Conservation (phyloP, 345 rosid genomes). For the Boechera divaricarpa region DNA sequence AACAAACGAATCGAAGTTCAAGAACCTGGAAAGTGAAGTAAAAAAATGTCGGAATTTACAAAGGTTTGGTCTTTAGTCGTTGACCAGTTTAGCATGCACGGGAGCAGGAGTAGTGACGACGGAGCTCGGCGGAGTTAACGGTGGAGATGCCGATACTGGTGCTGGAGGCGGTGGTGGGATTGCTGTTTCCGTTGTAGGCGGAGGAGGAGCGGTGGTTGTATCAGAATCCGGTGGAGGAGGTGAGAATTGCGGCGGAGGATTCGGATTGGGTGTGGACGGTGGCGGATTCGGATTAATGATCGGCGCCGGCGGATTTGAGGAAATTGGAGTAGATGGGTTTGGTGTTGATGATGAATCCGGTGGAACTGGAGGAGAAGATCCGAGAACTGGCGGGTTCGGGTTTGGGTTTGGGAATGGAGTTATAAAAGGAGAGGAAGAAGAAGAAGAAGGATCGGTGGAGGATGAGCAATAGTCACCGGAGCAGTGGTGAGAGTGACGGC, state of each 20-base stretch:
- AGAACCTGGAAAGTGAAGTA: slow-evolving; percentile 2
- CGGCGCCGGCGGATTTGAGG: slow-evolving; percentile 48
- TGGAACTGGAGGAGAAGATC: slow-evolving; percentile 44
- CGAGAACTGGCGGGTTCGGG: slow-evolving; percentile 48
- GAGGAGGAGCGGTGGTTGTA: slow-evolving; percentile 38
- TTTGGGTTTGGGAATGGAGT: slow-evolving; percentile 51
- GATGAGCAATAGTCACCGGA: slow-evolving; percentile 62
- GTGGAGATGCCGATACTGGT: slow-evolving; percentile 52
- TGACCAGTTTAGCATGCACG: slow-evolving; percentile 51
- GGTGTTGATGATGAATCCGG: slow-evolving; percentile 43
- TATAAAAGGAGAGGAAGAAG: slow-evolving; percentile 49
- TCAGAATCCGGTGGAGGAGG: slow-evolving; percentile 45
- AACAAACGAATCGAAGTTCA: slow-evolving; percentile 32
- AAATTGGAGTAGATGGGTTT: slow-evolving; percentile 32
- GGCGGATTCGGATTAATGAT: slow-evolving; percentile 36
- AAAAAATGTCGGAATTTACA: slow-evolving; percentile 35
- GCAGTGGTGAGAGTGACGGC: slow-evolving; percentile 62
- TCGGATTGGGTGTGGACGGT: slow-evolving; percentile 32
- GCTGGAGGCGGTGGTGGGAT: slow-evolving; percentile 40
- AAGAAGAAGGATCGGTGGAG: slow-evolving; percentile 43
- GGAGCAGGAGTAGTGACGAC: slow-evolving; percentile 64
- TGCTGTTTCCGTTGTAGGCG: slow-evolving; percentile 28
- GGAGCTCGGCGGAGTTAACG: slow-evolving; percentile 62
- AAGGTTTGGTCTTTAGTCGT: slow-evolving; percentile 21
- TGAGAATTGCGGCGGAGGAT: slow-evolving; percentile 47